These are phyloP conservation scores for Iodosphaeria phyllophila DNA, from an alignment of 2,329 filamentous ascomycete species.

Conservation along the genomic window DNA sequence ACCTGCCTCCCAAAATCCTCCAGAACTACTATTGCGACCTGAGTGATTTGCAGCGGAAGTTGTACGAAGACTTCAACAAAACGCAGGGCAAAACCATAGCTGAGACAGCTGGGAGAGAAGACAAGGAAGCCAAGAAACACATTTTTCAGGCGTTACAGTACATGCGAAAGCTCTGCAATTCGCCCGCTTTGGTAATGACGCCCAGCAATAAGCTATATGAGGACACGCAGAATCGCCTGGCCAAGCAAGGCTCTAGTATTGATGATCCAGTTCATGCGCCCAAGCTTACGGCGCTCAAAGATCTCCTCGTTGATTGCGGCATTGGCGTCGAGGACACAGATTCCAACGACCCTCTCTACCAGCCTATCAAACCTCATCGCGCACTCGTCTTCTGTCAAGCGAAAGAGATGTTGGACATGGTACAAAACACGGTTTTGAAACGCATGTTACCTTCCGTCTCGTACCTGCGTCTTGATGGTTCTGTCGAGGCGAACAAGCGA, in stretches of 20 bases:
- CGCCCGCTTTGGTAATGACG: conserved; percentile 89
- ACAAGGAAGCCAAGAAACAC: conserved; percentile 90
- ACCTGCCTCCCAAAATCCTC: conserved; percentile 91
- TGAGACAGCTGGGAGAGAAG: conserved; percentile 63
- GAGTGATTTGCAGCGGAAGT: conserved; percentile 79
- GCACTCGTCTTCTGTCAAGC: conserved; percentile 97
- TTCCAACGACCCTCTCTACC: conserved; percentile 38
- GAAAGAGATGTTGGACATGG: conserved; percentile 99
- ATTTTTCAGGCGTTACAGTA: conserved; percentile 99
- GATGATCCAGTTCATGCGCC: conserved; percentile 79
- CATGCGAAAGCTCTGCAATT: conserved; percentile 99
- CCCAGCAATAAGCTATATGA: conserved; percentile 82
- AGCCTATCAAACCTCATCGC: conserved; percentile 88
- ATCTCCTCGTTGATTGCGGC: conserved; percentile 93
- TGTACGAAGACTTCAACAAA: conserved; percentile 93
- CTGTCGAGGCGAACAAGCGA: conserved; percentile 78
- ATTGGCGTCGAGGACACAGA: conserved; percentile 63
- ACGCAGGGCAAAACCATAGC: conserved; percentile 80
- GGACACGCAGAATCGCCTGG: conserved; percentile 64
- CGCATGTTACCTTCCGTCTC: conserved; percentile 84
- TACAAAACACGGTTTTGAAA: conserved; percentile 81
- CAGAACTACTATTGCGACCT: conserved; percentile 99
- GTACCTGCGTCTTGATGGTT: conserved; percentile 83
- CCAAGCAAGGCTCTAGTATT: conserved; percentile 61
- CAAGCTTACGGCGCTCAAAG: conserved; percentile 76